phyloP scores from a whole-genome alignment of 352 stramenopile species.

The Globisporangium heterothallicum region DNA sequence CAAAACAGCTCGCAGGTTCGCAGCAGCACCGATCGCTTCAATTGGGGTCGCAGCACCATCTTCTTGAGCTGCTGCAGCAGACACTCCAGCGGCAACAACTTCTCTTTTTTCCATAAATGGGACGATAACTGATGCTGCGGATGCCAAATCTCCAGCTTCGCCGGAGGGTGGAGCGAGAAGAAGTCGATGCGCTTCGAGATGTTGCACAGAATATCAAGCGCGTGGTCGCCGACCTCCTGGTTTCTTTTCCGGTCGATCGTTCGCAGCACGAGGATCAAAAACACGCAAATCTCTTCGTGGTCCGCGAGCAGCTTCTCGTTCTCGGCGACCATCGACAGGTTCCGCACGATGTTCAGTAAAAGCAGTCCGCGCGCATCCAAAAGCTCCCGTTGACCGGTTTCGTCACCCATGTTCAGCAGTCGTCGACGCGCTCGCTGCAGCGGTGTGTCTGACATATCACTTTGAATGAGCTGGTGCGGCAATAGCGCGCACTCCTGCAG shows the following conservation, averaged over 20 bases:
- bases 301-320: slow-evolving; percentile 64
- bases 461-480: slow-evolving; percentile 21
- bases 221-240: slow-evolving; percentile 57
- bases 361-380: slow-evolving; percentile 45
- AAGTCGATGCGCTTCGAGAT: slow-evolving; percentile 74
- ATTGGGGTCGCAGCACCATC: slow-evolving; percentile 29
- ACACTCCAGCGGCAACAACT: slow-evolving; percentile 54
- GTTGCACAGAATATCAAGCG: slow-evolving; percentile 71
- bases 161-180: slow-evolving; percentile 44
- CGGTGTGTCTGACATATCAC: slow-evolving; percentile 6
- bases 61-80: slow-evolving; percentile 44
- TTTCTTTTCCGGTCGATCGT: slow-evolving; percentile 26
- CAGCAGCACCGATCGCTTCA: slow-evolving; percentile 52
- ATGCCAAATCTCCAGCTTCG: slow-evolving; percentile 51
- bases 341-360: slow-evolving; percentile 77
- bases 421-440: slow-evolving; percentile 18
- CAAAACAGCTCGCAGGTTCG: slow-evolving; percentile 57
- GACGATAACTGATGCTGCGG: slow-evolving; percentile 49
- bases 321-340: slow-evolving; percentile 61
- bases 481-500: slow-evolving; percentile 48
- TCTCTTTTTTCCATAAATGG: slow-evolving; percentile 61
- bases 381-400: slow-evolving; percentile 45
- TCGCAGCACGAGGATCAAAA: slow-evolving; percentile 54
- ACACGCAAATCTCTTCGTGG: slow-evolving; percentile 61
- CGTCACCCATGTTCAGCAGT: slow-evolving; percentile 40